Evolutionary conservation across 768 basidiomycete species (phyloP).

Genomic region (Phaeotremella fagi): DNA sequence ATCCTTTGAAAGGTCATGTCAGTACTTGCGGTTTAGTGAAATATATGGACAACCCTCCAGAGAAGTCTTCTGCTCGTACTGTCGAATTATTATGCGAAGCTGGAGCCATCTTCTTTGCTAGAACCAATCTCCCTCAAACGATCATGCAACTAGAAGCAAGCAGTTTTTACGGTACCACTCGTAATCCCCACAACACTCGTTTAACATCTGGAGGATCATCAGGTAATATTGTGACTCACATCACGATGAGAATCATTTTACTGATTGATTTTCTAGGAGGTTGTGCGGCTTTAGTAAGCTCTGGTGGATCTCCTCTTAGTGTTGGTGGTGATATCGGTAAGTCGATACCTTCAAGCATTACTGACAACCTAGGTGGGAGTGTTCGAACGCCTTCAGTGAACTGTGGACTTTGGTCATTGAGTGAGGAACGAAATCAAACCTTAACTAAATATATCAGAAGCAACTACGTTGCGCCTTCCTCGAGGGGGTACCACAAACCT

Average conservation of each 20-base stretch:
- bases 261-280: neutral
- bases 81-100: neutral
- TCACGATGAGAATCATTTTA: neutral
- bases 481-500: neutral
- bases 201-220: neutral
- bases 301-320: neutral
- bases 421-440: neutral
- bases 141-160: neutral
- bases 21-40: neutral
- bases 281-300: neutral
- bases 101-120: neutral
- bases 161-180: neutral
- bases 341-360: neutral
- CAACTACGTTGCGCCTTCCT: neutral
- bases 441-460: neutral
- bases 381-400: neutral
- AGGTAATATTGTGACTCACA: neutral
- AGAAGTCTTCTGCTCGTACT: neutral
- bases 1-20: neutral
- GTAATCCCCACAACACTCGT: neutral
- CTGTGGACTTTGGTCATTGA: neutral
- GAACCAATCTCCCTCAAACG: neutral
- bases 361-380: neutral
- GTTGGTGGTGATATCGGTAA: neutral
- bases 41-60: neutral